Evolutionary conservation across 2,329 filamentous ascomycete species (phyloP).

Genomic region (Diaporthe aspalathi): DNA sequence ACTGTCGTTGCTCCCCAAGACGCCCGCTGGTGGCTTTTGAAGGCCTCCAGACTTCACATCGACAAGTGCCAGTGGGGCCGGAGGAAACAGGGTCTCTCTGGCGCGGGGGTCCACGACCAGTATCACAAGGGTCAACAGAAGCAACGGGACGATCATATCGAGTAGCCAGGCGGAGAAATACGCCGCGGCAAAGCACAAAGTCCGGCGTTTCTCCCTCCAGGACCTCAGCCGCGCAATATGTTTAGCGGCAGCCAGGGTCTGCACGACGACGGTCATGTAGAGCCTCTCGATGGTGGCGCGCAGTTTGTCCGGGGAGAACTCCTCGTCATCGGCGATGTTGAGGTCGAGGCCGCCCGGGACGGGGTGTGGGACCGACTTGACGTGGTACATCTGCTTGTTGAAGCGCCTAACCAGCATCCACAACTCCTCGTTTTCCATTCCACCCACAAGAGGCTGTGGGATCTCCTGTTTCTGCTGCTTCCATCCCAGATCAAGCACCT

Average conservation of each 20-base stretch:
- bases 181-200: constrained; percentile 67
- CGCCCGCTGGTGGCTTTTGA: constrained; percentile 80
- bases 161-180: constrained; percentile 76
- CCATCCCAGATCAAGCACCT: constrained; percentile 78
- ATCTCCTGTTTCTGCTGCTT: constrained; percentile 69
- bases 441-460: constrained; percentile 71
- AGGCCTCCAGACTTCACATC: constrained; percentile 76
- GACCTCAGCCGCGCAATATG: constrained; percentile 82
- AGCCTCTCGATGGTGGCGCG: constrained; percentile 81
- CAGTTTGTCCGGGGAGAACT: constrained; percentile 87
- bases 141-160: constrained; percentile 74
- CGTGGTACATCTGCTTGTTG: constrained; percentile 76
- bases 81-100: constrained; percentile 76
- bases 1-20: constrained; percentile 80
- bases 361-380: constrained; percentile 72
- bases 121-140: constrained; percentile 69
- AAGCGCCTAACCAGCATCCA: constrained; percentile 80
- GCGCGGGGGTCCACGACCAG: constrained; percentile 74
- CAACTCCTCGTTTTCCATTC: constrained; percentile 77
- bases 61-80: constrained; percentile 80
- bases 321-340: constrained; percentile 83
- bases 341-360: constrained; percentile 79
- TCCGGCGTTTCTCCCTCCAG: constrained; percentile 80
- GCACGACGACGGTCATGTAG: constrained; percentile 82
- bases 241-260: constrained; percentile 74